Evolutionary conservation across 306 rosid genomes (phyloP), one percentile per base, ranked within the genome.

Genomic region (Quillaja saponaria): DNA sequence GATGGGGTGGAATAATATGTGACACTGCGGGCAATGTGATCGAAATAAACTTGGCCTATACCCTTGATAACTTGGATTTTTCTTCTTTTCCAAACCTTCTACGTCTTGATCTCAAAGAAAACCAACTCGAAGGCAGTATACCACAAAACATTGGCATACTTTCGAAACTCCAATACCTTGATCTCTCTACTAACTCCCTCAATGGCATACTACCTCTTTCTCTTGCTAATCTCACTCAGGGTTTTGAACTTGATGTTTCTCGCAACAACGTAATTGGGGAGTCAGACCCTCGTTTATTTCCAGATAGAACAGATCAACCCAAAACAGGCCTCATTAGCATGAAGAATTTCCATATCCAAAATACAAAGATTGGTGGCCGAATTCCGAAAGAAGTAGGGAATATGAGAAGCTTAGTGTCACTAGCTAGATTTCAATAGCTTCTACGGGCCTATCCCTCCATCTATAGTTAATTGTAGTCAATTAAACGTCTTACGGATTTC

Each of bases 351-450:
- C 71, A 81, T 11, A 63, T 79, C 8, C 87, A 85, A 11, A 71
- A 73, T 13, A 85, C 76, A 46, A 19, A 25, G 5, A 61, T 85
- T 17, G 68, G 68, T 8, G 85, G 91, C 0, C 61, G 17, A 31
- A 40, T 84, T 3, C 90, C 90, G 0, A 60, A 76, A 10, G 87
- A 81, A 76, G 78, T 81, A 18, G 90, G 90, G 0, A 81, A 84
- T 49, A 18, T 84, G 17, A 78, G 56, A 45, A 42, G 61, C 69
- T 55, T 78, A 51, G 63, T 34, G 51, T 0, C 78, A 4, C 47
- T 84, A 13, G 83, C 87, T 84, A 0, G 87, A 81, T 45, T 68
- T 40, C 18, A 76, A 72, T 39, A 47, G 8, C 5, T 81, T 84
- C 20, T 21, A 40, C 17, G 87, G 87, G 6, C 78, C 80, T 13